These are phyloP conservation scores for Schizosaccharomyces lindneri DNA, from an alignment of 805 yeast genomes.

Conservation along the genomic window DNA sequence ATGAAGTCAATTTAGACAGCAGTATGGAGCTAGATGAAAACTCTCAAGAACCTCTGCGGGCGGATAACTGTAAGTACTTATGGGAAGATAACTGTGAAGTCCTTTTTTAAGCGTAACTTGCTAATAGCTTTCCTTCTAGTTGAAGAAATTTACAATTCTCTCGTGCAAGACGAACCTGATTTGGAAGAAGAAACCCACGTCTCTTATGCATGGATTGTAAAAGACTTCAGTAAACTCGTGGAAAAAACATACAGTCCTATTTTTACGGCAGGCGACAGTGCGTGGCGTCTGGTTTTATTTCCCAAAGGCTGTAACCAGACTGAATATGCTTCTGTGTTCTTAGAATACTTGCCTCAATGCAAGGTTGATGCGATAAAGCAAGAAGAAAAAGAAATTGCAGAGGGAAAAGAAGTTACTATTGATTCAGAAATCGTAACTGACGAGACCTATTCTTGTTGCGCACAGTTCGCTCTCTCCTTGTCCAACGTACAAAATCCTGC, in stretches of 20 bases:
- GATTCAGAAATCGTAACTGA: constrained; percentile 36
- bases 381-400: constrained; percentile 48
- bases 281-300: constrained; percentile 28
- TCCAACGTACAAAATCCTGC: constrained; percentile 58
- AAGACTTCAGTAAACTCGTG: not conserved
- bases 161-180: not conserved
- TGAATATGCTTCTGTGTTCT: constrained; percentile 1
- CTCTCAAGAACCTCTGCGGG: not conserved
- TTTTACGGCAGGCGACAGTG: not conserved
- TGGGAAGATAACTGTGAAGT: not conserved
- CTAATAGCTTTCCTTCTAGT: not conserved
- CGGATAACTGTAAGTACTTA: not conserved
- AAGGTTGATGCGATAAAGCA: constrained; percentile 16
- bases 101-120: not conserved
- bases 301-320: constrained; percentile 39
- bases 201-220: not conserved
- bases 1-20: not conserved
- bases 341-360: constrained; percentile 1
- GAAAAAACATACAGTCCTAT: not conserved
- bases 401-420: constrained; percentile 13
- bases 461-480: constrained; percentile 62
- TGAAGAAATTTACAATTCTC: not conserved
- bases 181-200: constrained; percentile 1
- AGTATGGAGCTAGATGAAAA: not conserved
- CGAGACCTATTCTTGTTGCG: constrained; percentile 23